Base-by-base conservation (phyloP, 768 basidiomycete genomes). In the Leucocoprinus leucothites region DNA sequence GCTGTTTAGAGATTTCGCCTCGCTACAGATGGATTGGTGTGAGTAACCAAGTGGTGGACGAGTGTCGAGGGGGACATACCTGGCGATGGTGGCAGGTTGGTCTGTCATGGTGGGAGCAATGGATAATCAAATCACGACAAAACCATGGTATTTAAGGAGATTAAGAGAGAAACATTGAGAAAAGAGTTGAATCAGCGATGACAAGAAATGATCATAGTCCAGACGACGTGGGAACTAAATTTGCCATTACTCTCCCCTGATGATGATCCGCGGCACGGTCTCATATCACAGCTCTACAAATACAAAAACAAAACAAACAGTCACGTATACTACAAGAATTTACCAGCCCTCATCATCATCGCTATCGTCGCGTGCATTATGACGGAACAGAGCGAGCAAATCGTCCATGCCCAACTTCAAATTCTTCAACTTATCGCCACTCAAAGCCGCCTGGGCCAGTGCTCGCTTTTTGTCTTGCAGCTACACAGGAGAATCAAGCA, bases 391-490 rank as follows among this genome's bases (percentile, higher is more conserved):
- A 0, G 85, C 87, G 70, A 95, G 80, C 58, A 98, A 77, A 57
- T 98, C 95, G 22, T 94, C 86, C 71, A 94, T 74, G 9, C 87
- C 85, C 19, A 98, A 82, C 59, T 85, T 86, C 79, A 86, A 81
- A 63, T 85, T 84, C 81, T 92, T 90, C 65, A 91, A 76, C 70
- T 89, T 93, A 71, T 92, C 86, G 8, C 96, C 96, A 28, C 90
- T 87, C 55, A 98, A 70, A 0, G 94, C 92, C 1, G 94, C 92
- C 22, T 78, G 77, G 1, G 95, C 84, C 1, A 98, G 78, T 46
- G 83, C 85, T 3, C 94, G 82, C 74, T 98, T 98, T 68, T 85
- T 82, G n/a, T 91, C 85, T 67, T 98, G 96, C n/a, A 98, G 79
- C 82, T 91, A 60, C 26, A 25, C 51, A 41, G 47, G 22, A 26